Base-by-base conservation (phyloP, 192 early-diverging fungal species). In the Coemansia sp. region DNA sequence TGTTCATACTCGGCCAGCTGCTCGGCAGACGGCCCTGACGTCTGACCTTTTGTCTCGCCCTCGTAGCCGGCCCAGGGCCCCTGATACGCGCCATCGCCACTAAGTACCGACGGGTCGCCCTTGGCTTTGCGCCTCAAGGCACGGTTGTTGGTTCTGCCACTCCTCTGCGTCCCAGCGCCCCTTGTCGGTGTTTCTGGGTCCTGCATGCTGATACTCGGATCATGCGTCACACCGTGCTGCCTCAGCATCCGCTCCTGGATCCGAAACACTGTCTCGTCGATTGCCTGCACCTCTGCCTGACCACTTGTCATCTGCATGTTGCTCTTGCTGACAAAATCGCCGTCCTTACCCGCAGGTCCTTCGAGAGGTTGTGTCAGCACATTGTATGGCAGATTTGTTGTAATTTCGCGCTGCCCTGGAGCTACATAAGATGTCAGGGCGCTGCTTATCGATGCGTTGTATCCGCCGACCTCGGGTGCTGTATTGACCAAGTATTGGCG, bases 31-130 rank as follows among this genome's bases (percentile, higher is more conserved):
- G 86, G 86, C 0, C 89, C 91, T 28, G 76, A 66, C 0, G 76
- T 16, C 57, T 83, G 75, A 1, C 90, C 90, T 12, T 85, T 85
- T 7, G 85, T 80, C 61, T 99, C 96, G 42, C 88, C 90, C 56
- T 92, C 91, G 72, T 91, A 99, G 1, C 94, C 92, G 0, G 94
- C 94, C 97, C 96, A 98, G 4, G 96, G 97, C 1, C 97, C 97
- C 61, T 85, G 83, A 65, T 93, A 98, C 7, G 89, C 87, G 70
- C 85, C 74, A 0, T 87, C 88, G 36, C 91, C 94, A 25, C 92
- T 90, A 6, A 94, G 60, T 52, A 90, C 82, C 4, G 76, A 74
- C 3, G 93, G 69, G 51, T 96, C 90, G 38, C 94, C 95, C 59
- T 88, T 90, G 10, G 80, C 72, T 68, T 91, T 88, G 63, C 94